Base-by-base conservation (phyloP, 2,329 filamentous ascomycete species). In the Penicillium rolfsii region DNA sequence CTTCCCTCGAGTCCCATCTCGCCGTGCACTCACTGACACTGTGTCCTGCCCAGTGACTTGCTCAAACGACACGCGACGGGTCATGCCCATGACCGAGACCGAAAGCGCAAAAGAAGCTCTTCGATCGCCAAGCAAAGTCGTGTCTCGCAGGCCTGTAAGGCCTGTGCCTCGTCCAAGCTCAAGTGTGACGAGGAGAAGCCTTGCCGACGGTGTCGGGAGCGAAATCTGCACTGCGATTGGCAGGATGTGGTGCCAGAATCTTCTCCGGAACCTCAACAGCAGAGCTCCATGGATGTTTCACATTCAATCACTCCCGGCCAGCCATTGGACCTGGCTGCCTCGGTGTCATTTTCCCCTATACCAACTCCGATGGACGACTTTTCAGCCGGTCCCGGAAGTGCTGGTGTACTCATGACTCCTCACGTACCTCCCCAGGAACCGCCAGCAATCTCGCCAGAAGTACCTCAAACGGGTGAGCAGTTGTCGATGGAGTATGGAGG, bases 131-230 rank as follows among this genome's bases (percentile, higher is more conserved):
- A 70, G 45, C 70, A 67, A 48, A 70, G 70, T 11, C 74, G 80
- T 6, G 80, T 82, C 4, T 80, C 76, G 5, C 81, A 84, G 68
- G 83, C 83, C 0, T 85, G 83, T 62, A 81, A 82, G 60, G 76
- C 80, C 5, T 84, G 83, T 62, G 82, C 83, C 24, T 75, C 78
- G 24, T 79, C 81, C 2, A 83, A 85, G 65, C 73, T 85, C 22
- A 82, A 82, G 66, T 85, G 83, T 62, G 82, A 84, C 61, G 82
- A 85, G 63, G 76, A 80, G 49, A 84, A 84, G 71, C 83, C 83
- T 7, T 85, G 83, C 67, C 80, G 76, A 62, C 75, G 83, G 49
- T 85, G 83, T 70, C 77, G 73, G 43, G 81, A 81, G 65, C 83
- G 81, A 64, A 77, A 77, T 64, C 77, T 84, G 22, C 64, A 71